A percentile compares a stretch with the other conserved stretches of the same genome.
phyloP scores from a whole-genome alignment of 208 protist genomes.

The Wallacemonas sp. region DNA sequence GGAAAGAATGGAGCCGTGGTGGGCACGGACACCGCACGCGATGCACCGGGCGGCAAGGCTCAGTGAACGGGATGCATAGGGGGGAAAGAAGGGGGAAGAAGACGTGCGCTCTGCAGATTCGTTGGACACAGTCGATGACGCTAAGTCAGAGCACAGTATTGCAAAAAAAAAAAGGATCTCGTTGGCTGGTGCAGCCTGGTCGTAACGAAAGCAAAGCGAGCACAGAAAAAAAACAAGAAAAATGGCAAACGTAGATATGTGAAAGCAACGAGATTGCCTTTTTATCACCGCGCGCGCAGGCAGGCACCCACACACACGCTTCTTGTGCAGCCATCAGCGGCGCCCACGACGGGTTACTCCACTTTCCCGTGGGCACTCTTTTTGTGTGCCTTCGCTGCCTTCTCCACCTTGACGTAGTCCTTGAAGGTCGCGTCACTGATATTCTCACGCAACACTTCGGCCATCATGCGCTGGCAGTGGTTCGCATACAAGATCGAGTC shows the following conservation, averaged over 20 bases:
- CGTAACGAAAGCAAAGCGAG: not conserved
- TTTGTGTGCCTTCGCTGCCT: not conserved
- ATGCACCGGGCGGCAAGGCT: too few species aligned
- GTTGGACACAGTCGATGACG: not conserved
- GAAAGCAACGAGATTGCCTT: not conserved
- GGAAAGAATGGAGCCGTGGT: too few species aligned
- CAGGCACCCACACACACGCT: too few species aligned
- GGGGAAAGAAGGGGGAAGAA: not conserved
- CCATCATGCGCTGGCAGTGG: conserved; percentile 88
- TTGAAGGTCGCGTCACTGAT: conserved; percentile 63
- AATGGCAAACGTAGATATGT: not conserved
- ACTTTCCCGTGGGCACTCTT: not conserved
- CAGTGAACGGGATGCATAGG: too few species aligned
- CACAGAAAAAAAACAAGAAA: conserved; percentile 5
- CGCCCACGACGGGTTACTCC: too few species aligned
- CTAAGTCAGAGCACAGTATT: not conserved
- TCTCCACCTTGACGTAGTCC: conserved; percentile 52
- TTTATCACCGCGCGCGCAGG: too few species aligned
- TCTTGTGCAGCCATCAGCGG: too few species aligned
- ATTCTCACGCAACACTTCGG: conserved; percentile 48
- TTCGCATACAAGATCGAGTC: conserved; percentile 71
- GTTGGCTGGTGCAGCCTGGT: not conserved
- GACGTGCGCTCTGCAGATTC: not conserved
- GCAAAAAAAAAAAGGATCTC: not conserved
- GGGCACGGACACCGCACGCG: too few species aligned